Conservation (phyloP, 192 early-diverging fungal genomes). For the Dissophora ornata region DNA sequence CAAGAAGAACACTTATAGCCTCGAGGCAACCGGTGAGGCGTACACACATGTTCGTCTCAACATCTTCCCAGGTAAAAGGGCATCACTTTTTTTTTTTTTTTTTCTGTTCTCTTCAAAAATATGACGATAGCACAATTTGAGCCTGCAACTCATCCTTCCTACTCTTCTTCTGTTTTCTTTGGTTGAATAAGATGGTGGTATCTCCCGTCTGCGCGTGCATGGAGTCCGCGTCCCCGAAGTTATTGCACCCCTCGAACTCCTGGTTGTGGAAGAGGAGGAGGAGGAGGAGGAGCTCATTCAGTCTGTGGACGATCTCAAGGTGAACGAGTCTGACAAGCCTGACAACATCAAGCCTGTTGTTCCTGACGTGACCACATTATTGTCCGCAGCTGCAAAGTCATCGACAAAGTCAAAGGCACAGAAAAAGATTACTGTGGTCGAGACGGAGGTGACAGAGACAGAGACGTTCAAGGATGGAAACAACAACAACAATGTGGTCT, state of each 20-base stretch:
- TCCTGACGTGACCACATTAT: neutral
- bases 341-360: neutral
- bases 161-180: too few relatives aligned
- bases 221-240: conserved; percentile 64
- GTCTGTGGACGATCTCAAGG: conserved; percentile 38
- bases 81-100: neutral
- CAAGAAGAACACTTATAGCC: conserved; percentile 75
- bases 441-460: neutral
- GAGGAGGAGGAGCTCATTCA: conserved; percentile 19
- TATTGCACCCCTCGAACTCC: conserved; percentile 7
- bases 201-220: conserved; percentile 86
- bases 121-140: neutral
- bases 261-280: conserved; percentile 19
- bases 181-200: conserved; percentile 86
- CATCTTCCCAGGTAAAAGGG: conserved; percentile 75
- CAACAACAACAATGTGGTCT: neutral
- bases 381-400: neutral
- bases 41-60: conserved; percentile 77
- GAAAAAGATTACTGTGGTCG: neutral
- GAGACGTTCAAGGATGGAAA: neutral
- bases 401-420: neutral
- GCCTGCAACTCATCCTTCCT: neutral
- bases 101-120: neutral
- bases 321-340: conserved; percentile 16
- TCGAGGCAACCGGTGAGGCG: conserved; percentile 58